Percentiles rank a stretch among this genome's conserved stretches.
These are phyloP conservation scores for Aspergillus ruber DNA, from an alignment of 2,329 filamentous ascomycete species.

Conservation along the genomic window DNA sequence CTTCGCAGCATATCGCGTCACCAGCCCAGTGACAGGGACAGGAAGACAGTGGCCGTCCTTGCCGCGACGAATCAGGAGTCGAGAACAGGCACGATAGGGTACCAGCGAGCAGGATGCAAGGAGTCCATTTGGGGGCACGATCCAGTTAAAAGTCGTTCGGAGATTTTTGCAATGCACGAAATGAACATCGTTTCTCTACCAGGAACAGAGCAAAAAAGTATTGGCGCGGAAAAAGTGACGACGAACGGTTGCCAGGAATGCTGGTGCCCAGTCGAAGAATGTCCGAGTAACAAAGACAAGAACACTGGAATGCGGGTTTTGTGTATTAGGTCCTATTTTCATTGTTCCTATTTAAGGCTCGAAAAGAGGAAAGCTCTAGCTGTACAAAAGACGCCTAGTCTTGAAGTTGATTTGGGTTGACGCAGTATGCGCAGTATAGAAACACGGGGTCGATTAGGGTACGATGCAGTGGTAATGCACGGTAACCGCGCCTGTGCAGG, in stretches of 20 bases:
- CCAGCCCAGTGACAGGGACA: slow-evolving; percentile 23
- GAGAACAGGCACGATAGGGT: slow-evolving; percentile 28
- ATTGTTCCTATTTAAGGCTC: neutral
- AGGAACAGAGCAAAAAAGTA: slow-evolving; percentile 17
- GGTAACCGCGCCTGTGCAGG: slow-evolving; percentile 9
- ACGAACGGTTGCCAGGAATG: slow-evolving; percentile 27
- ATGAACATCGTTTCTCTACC: slow-evolving; percentile 13
- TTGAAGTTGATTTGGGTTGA: neutral
- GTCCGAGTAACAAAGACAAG: slow-evolving; percentile 20
- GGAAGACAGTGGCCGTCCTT: slow-evolving; percentile 25
- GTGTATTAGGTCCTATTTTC: neutral
- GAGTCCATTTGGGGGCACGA: slow-evolving; percentile 26
- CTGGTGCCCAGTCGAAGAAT: slow-evolving; percentile 22
- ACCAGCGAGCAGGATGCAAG: slow-evolving; percentile 28
- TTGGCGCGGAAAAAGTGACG: slow-evolving; percentile 22
- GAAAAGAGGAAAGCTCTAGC: slow-evolving; percentile 10
- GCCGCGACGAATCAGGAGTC: slow-evolving; percentile 34
- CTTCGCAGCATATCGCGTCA: slow-evolving; percentile 25
- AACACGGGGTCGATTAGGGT: slow-evolving; percentile 13
- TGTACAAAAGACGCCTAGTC: slow-evolving; percentile 10
- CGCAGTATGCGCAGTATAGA: slow-evolving; percentile 10
- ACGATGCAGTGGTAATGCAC: slow-evolving; percentile 13
- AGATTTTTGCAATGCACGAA: slow-evolving; percentile 25
- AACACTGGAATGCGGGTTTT: slow-evolving; percentile 27
- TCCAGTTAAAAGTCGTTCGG: slow-evolving; percentile 31